Percentiles rank a stretch among this genome's conserved stretches.
phyloP scores from a whole-genome alignment of 805 yeast genomes.

The Jamesozyma lodderae region DNA sequence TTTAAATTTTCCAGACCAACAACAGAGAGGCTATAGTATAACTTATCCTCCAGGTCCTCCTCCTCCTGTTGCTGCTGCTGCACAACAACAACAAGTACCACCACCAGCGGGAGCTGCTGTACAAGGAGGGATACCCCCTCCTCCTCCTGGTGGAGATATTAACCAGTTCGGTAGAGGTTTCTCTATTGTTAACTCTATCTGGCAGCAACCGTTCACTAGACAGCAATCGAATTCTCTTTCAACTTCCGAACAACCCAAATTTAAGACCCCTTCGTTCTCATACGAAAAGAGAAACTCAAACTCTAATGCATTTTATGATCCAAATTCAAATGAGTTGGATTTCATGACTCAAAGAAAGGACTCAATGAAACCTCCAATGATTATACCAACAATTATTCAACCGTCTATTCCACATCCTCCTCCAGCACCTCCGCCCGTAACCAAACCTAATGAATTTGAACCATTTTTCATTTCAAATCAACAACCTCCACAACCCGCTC shows the following conservation, averaged over 20 bases:
- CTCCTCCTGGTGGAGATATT: slow-evolving; percentile 1
- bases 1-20: slow-evolving; percentile 13
- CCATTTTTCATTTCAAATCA: background rate
- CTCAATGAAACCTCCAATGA: slow-evolving; percentile 3
- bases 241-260: background rate
- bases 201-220: slow-evolving; percentile 12
- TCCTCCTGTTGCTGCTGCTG: background rate
- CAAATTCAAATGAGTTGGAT: slow-evolving; percentile 2
- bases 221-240: background rate
- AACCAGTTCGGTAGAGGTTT: slow-evolving; percentile 24
- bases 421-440: too few species aligned
- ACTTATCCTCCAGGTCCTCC: slow-evolving; percentile 2
- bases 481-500: background rate
- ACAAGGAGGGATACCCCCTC: too few species aligned
- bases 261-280: slow-evolving; percentile 5
- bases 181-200: slow-evolving; percentile 25
- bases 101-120: too few species aligned
- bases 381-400: background rate
- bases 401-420: too few species aligned
- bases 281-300: slow-evolving; percentile 2
- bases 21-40: slow-evolving; percentile 5
- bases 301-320: background rate
- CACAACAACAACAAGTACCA: slow-evolving; percentile 1
- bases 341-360: background rate
- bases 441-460: slow-evolving; percentile 1